Conservation (phyloP, 148 eudicot genomes). For the Rhododendron mucronatum region DNA sequence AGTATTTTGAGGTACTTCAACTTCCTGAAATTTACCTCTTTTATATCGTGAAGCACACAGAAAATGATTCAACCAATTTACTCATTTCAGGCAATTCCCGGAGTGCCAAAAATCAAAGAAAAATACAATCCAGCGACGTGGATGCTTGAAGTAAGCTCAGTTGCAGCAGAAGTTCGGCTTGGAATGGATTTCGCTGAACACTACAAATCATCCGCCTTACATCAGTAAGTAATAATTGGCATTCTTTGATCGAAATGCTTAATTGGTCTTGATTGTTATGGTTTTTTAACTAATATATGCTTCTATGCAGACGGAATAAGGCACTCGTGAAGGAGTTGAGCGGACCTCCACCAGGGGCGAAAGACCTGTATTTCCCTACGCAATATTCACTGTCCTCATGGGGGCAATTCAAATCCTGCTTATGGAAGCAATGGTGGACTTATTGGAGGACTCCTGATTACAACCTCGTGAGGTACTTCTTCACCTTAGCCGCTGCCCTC, state of each 20-base stretch:
- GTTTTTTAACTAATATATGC: background rate
- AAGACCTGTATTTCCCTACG: slow-evolving; percentile 35
- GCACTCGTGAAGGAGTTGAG: slow-evolving; percentile 30
- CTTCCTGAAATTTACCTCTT: background rate
- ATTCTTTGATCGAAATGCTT: background rate
- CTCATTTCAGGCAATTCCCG: background rate
- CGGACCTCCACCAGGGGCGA: slow-evolving; percentile 32
- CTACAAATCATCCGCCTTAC: slow-evolving; percentile 38
- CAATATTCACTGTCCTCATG: slow-evolving; percentile 30
- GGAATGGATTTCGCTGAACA: slow-evolving; percentile 46
- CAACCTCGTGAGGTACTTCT: slow-evolving; percentile 37
- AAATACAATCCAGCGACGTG: slow-evolving; percentile 16
- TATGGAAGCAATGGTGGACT: slow-evolving; percentile 51
- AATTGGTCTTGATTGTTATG: background rate
- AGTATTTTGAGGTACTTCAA: background rate
- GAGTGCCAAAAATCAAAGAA: background rate
- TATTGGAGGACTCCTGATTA: slow-evolving; percentile 53
- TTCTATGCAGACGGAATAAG: slow-evolving; percentile 35
- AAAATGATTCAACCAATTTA: background rate
- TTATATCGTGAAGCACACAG: background rate
- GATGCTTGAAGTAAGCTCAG: slow-evolving; percentile 68
- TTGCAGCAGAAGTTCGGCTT: slow-evolving; percentile 43
- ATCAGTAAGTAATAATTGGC: slow-evolving; percentile 26
- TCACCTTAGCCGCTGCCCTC: slow-evolving; percentile 30
- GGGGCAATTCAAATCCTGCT: slow-evolving; percentile 37